Evolutionary conservation across 2,329 filamentous ascomycete species (phyloP), one percentile per base, ranked within the genome.

Genomic region (Diaporthe vexans): DNA sequence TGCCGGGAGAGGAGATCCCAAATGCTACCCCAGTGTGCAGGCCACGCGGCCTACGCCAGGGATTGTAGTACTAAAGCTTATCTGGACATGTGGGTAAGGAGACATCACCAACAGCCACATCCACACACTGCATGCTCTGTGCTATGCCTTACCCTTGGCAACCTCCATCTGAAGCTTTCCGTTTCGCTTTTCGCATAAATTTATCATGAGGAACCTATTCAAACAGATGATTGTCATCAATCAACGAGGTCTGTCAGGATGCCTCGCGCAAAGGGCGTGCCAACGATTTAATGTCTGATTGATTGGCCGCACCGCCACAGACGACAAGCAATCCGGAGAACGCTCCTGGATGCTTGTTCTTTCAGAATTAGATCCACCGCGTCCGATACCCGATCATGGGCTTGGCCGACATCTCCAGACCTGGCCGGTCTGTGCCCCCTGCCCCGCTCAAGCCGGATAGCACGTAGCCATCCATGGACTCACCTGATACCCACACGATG

Each of bases 11-110:
- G 43, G 46, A 33, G 29, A 17, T 26, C 43, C 26, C 24, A 29
- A 35, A 67, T 67, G 46, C 61, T 37, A 67, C 61, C 43, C 19
- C 4, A 67, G 21, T 67, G 61, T 33, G 46, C 26, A 37, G 61
- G 61, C 43, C 43, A 67, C 61, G 43, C 43, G 43, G 51, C 61
- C 46, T 2, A 29, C 21, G 29, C 61, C 61, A 21, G n/a, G 61
- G 61, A 26, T 52, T 52, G 61, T 8, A 37, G 4, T 35, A 29
- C 61, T n/a, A 67, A 67, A n/a, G 29, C 61, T 37, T 67, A 67
- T 52, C 61, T 51, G 17, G 15, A 43, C 40, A 17, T 43, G 15
- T 43, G 19, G 46, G 46, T 51, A n/a, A 51, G 17, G 19, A 35
- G n/a, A 48, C 26, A 35, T 19, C 19, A 21, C 29, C 17, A 1